These are phyloP conservation scores for Penicillium simplicissimum DNA, from an alignment of 495 filamentous ascomycete genomes.

Conservation along the genomic window DNA sequence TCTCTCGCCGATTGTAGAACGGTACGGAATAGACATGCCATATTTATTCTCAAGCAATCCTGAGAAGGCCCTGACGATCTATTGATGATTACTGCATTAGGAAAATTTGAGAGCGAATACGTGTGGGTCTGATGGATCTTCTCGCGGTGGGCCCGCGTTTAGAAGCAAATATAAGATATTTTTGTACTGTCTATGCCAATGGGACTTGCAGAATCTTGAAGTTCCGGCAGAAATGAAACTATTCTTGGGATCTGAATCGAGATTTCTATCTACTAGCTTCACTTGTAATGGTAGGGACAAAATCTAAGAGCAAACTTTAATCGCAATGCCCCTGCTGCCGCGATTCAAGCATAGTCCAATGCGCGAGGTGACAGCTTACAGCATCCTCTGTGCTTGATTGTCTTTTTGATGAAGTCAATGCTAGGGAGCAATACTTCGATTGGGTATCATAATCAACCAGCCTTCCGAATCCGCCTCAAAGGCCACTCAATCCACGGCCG, in stretches of 20 bases:
- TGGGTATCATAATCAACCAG: background rate
- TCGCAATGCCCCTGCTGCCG: background rate
- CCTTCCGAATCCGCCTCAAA: background rate
- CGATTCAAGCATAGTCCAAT: background rate
- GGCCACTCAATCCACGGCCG: conserved; percentile 39
- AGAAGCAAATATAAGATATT: background rate
- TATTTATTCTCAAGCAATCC: conserved; percentile 18
- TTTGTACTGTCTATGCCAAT: background rate
- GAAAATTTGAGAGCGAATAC: conserved; percentile 38
- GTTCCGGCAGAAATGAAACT: conserved; percentile 6
- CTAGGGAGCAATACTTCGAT: background rate
- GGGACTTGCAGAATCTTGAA: too few relatives aligned
- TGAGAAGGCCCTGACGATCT: background rate
- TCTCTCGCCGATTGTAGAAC: background rate
- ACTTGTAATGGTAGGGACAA: background rate
- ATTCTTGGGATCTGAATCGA: conserved; percentile 2
- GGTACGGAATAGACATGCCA: background rate
- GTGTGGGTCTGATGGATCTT: conserved; percentile 20
- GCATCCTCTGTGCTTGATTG: background rate
- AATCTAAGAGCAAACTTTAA: background rate
- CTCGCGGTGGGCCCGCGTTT: background rate
- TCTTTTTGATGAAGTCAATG: background rate
- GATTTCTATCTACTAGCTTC: background rate
- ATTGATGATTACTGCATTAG: conserved; percentile 21
- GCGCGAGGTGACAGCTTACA: background rate